These are phyloP conservation scores for Ploettnerulaceae sp. DNA, from an alignment of 2,329 filamentous ascomycete species.

Conservation along the genomic window DNA sequence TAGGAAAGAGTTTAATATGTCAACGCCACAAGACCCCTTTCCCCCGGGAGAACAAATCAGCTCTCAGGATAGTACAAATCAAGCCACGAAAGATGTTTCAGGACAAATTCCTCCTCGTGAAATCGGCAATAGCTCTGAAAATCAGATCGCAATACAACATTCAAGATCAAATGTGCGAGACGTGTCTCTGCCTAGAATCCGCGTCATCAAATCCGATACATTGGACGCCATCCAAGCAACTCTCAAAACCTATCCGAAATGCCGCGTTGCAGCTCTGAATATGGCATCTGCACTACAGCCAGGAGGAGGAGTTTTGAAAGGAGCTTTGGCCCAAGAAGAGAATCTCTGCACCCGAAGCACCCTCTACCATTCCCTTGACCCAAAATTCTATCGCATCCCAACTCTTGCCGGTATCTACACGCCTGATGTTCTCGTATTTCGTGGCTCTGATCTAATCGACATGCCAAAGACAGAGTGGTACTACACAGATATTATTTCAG, in stretches of 20 bases:
- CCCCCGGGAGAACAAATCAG: too few relatives aligned
- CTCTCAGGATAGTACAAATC: too few relatives aligned
- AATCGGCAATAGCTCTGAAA: too few relatives aligned
- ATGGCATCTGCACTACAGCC: conserved; percentile 54
- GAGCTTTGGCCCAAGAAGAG: conserved; percentile 64
- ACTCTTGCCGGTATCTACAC: conserved; percentile 41
- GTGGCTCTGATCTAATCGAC: conserved; percentile 44
- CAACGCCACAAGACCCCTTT: too few relatives aligned
- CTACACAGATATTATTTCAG: conserved; percentile 28
- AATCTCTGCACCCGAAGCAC: conserved; percentile 60
- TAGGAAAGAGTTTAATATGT: too few relatives aligned
- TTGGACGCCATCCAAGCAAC: conserved; percentile 50
- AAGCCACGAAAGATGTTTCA: too few relatives aligned
- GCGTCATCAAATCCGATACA: conserved; percentile 51
- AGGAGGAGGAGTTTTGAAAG: conserved; percentile 61
- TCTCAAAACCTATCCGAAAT: conserved; percentile 30
- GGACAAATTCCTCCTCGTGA: too few relatives aligned
- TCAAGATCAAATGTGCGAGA: too few relatives aligned
- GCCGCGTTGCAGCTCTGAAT: conserved; percentile 56
- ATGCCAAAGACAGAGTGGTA: conserved; percentile 36
- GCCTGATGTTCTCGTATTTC: conserved; percentile 49
- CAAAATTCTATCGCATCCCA: conserved; percentile 34
- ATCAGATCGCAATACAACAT: too few relatives aligned
- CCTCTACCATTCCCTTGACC: conserved; percentile 44
- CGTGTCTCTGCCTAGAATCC: too few relatives aligned